A percentile compares a stretch with the other conserved stretches of the same genome.
These are phyloP conservation scores for Rhododendron simsii DNA, from an alignment of 148 eudicot genomes.

Conservation along the genomic window DNA sequence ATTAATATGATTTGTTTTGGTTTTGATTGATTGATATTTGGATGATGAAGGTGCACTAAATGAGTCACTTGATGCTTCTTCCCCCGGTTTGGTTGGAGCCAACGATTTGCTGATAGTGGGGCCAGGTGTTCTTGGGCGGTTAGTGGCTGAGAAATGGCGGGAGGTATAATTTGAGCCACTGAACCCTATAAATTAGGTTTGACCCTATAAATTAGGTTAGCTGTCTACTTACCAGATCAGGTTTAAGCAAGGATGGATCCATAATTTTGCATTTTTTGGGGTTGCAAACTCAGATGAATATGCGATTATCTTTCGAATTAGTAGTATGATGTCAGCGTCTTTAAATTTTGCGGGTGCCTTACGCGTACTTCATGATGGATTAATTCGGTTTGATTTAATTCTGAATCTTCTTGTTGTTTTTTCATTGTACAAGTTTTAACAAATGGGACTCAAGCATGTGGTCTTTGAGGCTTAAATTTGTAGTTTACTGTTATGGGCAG, in stretches of 20 bases:
- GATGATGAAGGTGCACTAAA: constrained; percentile 31
- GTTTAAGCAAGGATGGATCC: background rate
- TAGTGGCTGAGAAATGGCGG: constrained; percentile 73
- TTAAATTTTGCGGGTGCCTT: background rate
- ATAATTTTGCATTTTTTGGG: background rate
- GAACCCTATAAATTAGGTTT: background rate
- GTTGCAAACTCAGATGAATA: background rate
- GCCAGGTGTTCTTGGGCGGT: constrained; percentile 87
- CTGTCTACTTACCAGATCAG: background rate
- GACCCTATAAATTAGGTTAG: background rate
- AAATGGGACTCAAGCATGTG: background rate
- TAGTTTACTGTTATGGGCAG: constrained; percentile 28
- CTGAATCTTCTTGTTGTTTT: background rate
- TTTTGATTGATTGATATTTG: constrained; percentile 5
- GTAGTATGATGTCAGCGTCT: background rate
- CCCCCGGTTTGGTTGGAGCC: constrained; percentile 36
- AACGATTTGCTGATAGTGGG: constrained; percentile 78
- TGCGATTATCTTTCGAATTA: background rate
- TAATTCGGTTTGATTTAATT: background rate
- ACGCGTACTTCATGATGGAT: background rate
- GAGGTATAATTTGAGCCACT: constrained; percentile 31
- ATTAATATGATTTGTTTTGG: background rate
- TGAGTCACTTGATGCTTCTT: constrained; percentile 29
- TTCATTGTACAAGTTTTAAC: background rate
- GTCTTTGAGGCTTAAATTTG: background rate